These are phyloP conservation scores for Cardamine occulta DNA, from an alignment of 345 rosid genomes.

Conservation along the genomic window DNA sequence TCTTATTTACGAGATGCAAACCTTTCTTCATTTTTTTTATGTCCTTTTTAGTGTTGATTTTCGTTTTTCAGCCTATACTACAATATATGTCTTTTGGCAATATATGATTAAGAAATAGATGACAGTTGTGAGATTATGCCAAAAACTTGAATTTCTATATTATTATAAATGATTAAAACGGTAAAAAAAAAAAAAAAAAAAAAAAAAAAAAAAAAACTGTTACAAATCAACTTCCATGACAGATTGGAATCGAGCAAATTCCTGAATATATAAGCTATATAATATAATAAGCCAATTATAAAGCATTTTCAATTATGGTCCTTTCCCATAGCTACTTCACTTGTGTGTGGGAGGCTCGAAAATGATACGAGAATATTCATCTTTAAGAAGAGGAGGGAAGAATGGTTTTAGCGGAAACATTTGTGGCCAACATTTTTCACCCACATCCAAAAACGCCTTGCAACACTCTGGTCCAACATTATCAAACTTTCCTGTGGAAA, in stretches of 20 bases:
- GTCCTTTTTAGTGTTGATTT: too few relatives aligned
- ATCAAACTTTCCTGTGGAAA: neutral
- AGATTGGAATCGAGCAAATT: neutral
- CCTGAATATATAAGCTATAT: neutral
- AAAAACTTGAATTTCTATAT: neutral
- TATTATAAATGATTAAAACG: neutral
- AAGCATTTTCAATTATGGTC: neutral
- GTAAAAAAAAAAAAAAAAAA: neutral
- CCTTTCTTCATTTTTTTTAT: too few relatives aligned
- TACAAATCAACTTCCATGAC: neutral
- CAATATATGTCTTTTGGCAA: too few relatives aligned
- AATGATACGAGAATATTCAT: neutral
- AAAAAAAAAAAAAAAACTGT: neutral
- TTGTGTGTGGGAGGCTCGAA: neutral
- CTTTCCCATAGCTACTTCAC: neutral
- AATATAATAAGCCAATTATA: neutral
- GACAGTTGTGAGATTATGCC: neutral
- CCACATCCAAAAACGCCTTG: neutral
- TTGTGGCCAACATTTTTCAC: neutral
- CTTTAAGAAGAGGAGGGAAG: conserved; percentile 3
- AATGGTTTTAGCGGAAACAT: neutral
- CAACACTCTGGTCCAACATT: neutral
- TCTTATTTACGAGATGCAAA: too few relatives aligned
- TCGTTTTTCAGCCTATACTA: too few relatives aligned
- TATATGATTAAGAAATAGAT: too few relatives aligned